Conservation (phyloP, 83 land plant genomes). For the Diphasiastrum complanatum region DNA sequence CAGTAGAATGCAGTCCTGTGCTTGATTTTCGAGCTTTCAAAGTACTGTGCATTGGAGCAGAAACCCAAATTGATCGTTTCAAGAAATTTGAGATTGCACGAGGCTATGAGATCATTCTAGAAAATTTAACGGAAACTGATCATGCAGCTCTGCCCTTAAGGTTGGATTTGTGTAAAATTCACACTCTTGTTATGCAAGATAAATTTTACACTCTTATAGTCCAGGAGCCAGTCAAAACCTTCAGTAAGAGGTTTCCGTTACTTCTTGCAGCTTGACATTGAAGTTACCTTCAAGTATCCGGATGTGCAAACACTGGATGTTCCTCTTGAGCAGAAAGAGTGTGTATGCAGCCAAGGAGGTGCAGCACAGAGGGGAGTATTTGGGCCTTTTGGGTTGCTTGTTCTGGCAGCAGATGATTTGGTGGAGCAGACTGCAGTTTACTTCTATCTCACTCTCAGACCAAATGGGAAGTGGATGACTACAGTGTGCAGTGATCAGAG, state of each 20-base stretch:
- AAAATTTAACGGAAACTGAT: no score
- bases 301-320: constrained; percentile 18
- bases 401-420: constrained; percentile 48
- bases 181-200: no score
- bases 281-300: constrained; percentile 44
- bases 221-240: no score
- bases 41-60: no score
- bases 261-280: constrained; percentile 77
- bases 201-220: no score
- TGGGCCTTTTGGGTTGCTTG: constrained; percentile 89
- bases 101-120: no score
- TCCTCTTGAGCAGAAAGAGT: constrained; percentile 5
- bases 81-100: no score
- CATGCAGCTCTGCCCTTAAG: no score
- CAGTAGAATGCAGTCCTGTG: background rate
- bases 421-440: constrained; percentile 79
- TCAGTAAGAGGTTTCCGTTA: no score
- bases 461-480: constrained; percentile 43
- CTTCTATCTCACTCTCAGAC: constrained; percentile 54
- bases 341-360: constrained; percentile 55
- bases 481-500: constrained; percentile 76
- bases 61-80: no score
- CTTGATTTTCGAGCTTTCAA: background rate
- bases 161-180: no score
- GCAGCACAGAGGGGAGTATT: constrained; percentile 46